phyloP scores from a whole-genome alignment of 2,329 filamentous ascomycete species.

The Leptoxyphium fumago region DNA sequence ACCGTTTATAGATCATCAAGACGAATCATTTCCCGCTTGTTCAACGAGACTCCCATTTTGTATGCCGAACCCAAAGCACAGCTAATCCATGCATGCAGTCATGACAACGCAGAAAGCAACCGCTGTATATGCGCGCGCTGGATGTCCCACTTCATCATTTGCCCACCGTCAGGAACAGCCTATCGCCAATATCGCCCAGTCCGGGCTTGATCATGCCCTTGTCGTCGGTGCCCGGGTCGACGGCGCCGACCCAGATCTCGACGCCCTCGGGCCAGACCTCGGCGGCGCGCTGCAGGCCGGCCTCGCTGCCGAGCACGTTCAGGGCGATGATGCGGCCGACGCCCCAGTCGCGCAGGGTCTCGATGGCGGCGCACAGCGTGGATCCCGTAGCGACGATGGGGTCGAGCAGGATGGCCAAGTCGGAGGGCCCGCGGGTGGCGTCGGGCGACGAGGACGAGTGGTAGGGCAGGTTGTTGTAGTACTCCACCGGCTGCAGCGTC shows the following conservation, averaged over 20 bases:
- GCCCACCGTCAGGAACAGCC: slow-evolving; percentile 76
- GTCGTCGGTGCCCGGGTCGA: slow-evolving; percentile 61
- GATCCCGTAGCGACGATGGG: slow-evolving; percentile 89
- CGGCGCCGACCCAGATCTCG: slow-evolving; percentile 67
- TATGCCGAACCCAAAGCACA: too few species aligned
- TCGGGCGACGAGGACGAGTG: slow-evolving; percentile 35
- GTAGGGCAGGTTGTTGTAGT: slow-evolving; percentile 93
- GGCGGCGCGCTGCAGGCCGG: slow-evolving; percentile 58
- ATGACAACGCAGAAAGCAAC: too few species aligned
- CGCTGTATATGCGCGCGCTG: too few species aligned
- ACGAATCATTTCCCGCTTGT: too few species aligned
- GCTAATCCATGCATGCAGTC: too few species aligned
- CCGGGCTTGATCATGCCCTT: slow-evolving; percentile 84
- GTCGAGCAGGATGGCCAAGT: slow-evolving; percentile 72
- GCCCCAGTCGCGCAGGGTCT: slow-evolving; percentile 81
- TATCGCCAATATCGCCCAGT: slow-evolving; percentile 78
- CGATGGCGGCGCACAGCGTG: slow-evolving; percentile 78
- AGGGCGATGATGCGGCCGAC: slow-evolving; percentile 68
- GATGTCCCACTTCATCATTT: slow-evolving; percentile 40
- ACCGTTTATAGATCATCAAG: too few species aligned
- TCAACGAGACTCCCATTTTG: too few species aligned
- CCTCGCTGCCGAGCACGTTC: slow-evolving; percentile 55
- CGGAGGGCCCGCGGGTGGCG: slow-evolving; percentile 24
- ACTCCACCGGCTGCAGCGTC: slow-evolving; percentile 80
- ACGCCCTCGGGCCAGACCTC: slow-evolving; percentile 63